Base-by-base conservation (phyloP, 116 monocot genomes). In the Posidonia oceanica region DNA sequence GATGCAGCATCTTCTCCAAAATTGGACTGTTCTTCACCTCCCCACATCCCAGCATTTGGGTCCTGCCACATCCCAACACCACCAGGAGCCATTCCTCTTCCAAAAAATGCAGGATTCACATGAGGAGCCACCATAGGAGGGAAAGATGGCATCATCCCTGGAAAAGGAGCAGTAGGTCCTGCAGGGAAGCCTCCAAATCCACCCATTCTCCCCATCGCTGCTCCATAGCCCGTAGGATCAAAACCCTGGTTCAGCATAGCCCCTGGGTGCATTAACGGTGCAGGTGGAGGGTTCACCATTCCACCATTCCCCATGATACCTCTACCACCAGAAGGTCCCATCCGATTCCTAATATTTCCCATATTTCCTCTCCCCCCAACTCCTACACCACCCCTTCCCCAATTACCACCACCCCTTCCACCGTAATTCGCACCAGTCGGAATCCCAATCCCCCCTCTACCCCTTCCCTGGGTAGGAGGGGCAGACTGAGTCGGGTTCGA, bases 41-140 rank as follows among this genome's bases (percentile, higher is more conserved):
- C 86, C 94, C 94, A 91, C 22, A 77, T 81, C 39, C 86, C 88
- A 64, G 81, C 86, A 74, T 69, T 83, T 0, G 84, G 94, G 57
- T 94, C 94, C 13, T 80, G 74, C 94, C 94, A 94, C 94, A 94
- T 94, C 4, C 91, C 94, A 59, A 80, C 70, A 41, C 94, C 86
- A 36, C 83, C 78, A 18, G 85, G 63, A 0, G 76, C 67, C 91
- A 88, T 88, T 36, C 94, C 91, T 22, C 94, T 80, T 36, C 86
- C 94, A 83, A 94, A 91, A 74, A 94, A 94, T 48, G 94, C 94
- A 4, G 94, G 94, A 52, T 91, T 94, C 62, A 94, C 88, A 83
- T 94, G 94, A 3, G 94, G 91, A 22, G 91, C 91, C 36, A 94
- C 91, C 63, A 88, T 88, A 12, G 88, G 88, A 40, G 91, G 90